Evolutionary conservation across 2,329 filamentous ascomycete species (phyloP), one percentile per base, ranked within the genome.

Genomic region (Aschersonia sp.): DNA sequence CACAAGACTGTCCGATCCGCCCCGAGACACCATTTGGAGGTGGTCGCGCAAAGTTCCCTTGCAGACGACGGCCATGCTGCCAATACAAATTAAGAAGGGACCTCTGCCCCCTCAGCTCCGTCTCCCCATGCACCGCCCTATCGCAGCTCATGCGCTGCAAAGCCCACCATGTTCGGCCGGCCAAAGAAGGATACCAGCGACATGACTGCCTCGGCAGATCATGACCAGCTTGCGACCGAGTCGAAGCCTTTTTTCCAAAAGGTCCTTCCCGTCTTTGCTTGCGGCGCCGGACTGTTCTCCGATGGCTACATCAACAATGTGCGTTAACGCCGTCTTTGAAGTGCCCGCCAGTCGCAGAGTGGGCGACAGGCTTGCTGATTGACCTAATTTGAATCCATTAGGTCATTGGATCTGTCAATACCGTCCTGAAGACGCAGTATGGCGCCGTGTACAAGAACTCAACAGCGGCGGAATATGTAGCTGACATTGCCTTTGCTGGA

Each of bases 251-350:
- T 56, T 42, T 46, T 51, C 22, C 11, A 54, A 22, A 46, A 53
- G 1, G 55, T 52, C 4, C 42, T 75, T 73, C 87, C 88, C 11
- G 84, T 87, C 1, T 81, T 94, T 55, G 88, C 88, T 43, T 94
- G 87, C 59, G 89, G 89, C 53, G 85, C 87, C 46, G 89, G 89
- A 57, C 73, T 95, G 2, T 95, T 95, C 65, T 88, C 83, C 31
- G 89, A 95, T 63, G 88, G 88, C 22, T 95, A 95, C 63, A 78
- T 95, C 60, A 92, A 94, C 66, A 87, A 86, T 58, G 85, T 87
- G 67, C 53, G 60, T 8, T 22, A 12, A 10, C 11, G 40, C 11
- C 11, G 10, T 2, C 9, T 22, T 42, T 42, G 10, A 12, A 8
- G 10, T 14, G 7, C 40, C 40, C 22, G 2, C 40, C 9, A 45